Conservation (phyloP, 345 rosid genomes). For the Pistacia atlantica region DNA sequence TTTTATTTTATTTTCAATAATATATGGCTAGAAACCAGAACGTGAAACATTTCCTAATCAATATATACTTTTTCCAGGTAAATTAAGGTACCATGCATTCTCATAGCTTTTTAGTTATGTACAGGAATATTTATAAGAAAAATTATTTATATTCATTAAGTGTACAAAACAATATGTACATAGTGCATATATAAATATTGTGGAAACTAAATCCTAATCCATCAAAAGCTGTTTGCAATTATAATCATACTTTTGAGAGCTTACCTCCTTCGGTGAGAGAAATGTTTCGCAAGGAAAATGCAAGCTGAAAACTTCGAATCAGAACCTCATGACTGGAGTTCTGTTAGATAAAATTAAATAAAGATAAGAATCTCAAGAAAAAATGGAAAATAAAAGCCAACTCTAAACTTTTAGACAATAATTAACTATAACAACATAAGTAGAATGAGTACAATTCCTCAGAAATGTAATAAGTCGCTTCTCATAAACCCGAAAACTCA, state of each 20-base stretch:
- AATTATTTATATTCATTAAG: neutral
- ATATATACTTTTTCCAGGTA: neutral
- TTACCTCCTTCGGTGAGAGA: slow-evolving; percentile 81
- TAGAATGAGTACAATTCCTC: neutral
- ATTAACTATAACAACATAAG: neutral
- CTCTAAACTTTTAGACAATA: slow-evolving; percentile 1
- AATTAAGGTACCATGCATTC: neutral
- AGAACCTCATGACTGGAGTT: slow-evolving; percentile 79
- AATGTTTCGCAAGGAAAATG: slow-evolving; percentile 80
- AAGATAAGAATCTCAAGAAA: slow-evolving; percentile 5
- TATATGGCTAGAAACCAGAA: neutral
- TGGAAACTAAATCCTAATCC: neutral
- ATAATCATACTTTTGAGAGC: slow-evolving; percentile 21
- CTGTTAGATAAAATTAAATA: slow-evolving; percentile 43
- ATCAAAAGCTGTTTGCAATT: neutral
- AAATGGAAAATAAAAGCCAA: neutral
- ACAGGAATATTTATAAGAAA: neutral
- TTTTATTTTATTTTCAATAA: neutral
- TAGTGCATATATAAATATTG: neutral
- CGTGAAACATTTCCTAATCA: neutral
- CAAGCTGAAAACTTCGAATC: slow-evolving; percentile 87
- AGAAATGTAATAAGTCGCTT: neutral
- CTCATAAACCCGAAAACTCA: neutral
- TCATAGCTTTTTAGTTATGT: neutral
- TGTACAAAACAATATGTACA: too few species aligned